These are phyloP conservation scores for Lactuca sativa DNA, from an alignment of 129 eudicot species.

Conservation along the genomic window DNA sequence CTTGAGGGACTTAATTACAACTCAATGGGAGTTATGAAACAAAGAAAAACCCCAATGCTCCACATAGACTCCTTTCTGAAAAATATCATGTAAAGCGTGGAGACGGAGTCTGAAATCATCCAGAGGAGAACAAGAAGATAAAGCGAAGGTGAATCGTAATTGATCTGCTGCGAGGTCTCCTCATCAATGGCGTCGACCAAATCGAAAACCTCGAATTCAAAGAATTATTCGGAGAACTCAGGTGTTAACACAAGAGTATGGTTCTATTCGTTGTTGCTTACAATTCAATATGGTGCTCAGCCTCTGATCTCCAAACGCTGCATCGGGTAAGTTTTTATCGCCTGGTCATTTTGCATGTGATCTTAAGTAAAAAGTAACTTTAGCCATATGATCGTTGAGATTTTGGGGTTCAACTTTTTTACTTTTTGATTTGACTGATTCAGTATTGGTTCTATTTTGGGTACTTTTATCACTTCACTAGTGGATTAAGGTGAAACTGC, in stretches of 20 bases:
- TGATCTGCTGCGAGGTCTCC: constrained; percentile 21
- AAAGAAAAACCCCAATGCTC: constrained; percentile 5
- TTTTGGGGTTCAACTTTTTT: constrained; percentile 2
- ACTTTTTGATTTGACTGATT: constrained; percentile 1
- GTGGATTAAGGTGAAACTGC: not conserved
- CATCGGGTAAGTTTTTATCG: constrained; percentile 49
- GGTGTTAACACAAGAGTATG: constrained; percentile 45
- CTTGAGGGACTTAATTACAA: not conserved
- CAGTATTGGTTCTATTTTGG: constrained; percentile 6
- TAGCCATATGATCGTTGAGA: not conserved
- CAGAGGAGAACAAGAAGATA: not conserved
- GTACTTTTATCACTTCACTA: constrained; percentile 1
- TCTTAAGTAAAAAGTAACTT: not conserved
- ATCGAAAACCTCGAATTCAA: constrained; percentile 31
- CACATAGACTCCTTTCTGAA: constrained; percentile 11
- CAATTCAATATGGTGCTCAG: constrained; percentile 93
- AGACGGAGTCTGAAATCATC: constrained; percentile 3
- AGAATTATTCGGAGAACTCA: constrained; percentile 26
- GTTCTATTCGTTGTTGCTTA: constrained; percentile 76
- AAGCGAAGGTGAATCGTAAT: constrained; percentile 1
- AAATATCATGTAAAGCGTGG: constrained; percentile 23
- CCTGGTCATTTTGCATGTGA: not conserved
- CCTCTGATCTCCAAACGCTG: constrained; percentile 95
- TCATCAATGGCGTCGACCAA: constrained; percentile 60
- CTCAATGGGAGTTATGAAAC: not conserved